A percentile compares a stretch with the other conserved stretches of the same genome.
These are phyloP conservation scores for Carpinus viminea DNA, from an alignment of 306 rosid species.

Conservation along the genomic window DNA sequence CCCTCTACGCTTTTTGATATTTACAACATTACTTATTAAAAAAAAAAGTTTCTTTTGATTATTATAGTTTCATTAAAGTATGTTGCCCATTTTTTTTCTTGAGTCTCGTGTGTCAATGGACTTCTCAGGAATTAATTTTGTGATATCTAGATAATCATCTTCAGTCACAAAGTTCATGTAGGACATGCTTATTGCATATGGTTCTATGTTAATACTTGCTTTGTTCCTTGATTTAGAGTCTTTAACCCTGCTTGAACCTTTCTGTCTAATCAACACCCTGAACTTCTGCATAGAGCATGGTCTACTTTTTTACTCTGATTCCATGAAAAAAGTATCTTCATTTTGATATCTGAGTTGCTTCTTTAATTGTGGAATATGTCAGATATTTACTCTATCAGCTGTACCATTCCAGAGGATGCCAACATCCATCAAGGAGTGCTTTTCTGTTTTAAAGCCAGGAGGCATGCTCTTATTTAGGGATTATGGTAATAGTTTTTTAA, in stretches of 20 bases:
- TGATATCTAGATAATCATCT: not conserved
- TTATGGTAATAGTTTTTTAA: conserved; percentile 58
- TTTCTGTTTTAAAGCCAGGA: conserved; percentile 77
- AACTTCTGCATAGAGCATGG: conserved; percentile 6
- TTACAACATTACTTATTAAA: too few species aligned
- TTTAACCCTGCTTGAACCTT: not conserved
- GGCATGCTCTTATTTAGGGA: conserved; percentile 89
- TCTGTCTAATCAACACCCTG: not conserved
- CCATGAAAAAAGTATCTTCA: not conserved
- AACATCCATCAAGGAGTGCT: conserved; percentile 67
- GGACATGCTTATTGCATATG: not conserved
- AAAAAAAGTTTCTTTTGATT: not conserved
- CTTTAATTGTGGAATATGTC: conserved; percentile 31
- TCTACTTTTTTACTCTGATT: not conserved
- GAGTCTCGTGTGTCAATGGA: not conserved
- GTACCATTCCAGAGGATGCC: conserved; percentile 71
- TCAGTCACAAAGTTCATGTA: not conserved
- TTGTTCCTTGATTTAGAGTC: not conserved
- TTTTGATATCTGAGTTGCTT: conserved; percentile 20
- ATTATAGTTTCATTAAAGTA: not conserved
- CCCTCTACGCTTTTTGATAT: too few species aligned
- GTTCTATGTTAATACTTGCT: not conserved
- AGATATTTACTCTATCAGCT: conserved; percentile 93
- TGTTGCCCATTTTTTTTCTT: not conserved
- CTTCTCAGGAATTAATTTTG: not conserved